Evolutionary conservation across 208 protist species (phyloP).

Genomic region (Vickermania spadyakhi): DNA sequence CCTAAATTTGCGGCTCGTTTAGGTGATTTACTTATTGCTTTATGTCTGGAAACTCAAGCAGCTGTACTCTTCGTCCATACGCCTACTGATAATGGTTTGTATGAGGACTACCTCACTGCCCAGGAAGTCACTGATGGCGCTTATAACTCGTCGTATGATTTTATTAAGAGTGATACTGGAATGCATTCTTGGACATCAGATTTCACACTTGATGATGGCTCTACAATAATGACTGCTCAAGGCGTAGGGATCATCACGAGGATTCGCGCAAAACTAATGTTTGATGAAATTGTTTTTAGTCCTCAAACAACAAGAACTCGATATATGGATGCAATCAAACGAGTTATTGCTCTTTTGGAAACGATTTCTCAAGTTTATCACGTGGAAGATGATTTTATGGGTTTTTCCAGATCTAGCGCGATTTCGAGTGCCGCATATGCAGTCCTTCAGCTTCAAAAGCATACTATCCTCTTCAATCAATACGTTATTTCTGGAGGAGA

Average conservation of each 20-base stretch:
- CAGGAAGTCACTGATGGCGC: neutral
- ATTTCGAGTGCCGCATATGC: neutral
- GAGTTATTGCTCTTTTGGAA: neutral
- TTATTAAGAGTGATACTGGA: neutral
- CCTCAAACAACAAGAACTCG: neutral
- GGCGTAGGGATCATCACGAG: neutral
- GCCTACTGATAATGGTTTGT: neutral
- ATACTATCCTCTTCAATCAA: neutral
- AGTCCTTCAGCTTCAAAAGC: neutral
- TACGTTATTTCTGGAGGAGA: neutral
- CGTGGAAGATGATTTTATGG: slow-evolving; percentile 2
- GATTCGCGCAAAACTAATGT: slow-evolving; percentile 1
- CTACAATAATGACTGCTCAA: slow-evolving; percentile 10
- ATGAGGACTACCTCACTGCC: neutral
- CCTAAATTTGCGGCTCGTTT: neutral
- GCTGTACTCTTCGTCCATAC: neutral
- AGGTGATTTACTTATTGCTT: neutral
- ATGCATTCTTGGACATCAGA: slow-evolving; percentile 2
- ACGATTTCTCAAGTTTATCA: slow-evolving; percentile 2
- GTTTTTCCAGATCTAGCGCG: neutral
- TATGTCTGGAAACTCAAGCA: slow-evolving; percentile 2
- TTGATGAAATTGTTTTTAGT: slow-evolving; percentile 2
- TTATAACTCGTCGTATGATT: slow-evolving; percentile 3
- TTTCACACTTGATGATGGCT: neutral
- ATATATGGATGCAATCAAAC: slow-evolving; percentile 3